Base-by-base conservation (phyloP, 495 filamentous ascomycete species). In the Hypoxylon cercidicola region DNA sequence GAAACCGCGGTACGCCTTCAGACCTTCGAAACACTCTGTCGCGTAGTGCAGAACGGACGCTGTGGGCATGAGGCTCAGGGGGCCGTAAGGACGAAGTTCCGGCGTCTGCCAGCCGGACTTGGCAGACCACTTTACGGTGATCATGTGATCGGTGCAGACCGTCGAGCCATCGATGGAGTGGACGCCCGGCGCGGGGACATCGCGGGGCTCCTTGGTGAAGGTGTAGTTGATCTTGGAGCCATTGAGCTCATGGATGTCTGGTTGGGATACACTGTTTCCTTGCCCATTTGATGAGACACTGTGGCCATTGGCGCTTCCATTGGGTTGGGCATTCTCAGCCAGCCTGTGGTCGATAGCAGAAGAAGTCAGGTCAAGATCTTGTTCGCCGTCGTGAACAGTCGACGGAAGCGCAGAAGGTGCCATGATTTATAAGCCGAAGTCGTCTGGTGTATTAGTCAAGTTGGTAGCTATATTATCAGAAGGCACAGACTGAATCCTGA, bases 11-110 rank as follows among this genome's bases (percentile, higher is more conserved):
- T 93, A 96, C 35, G 85, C 86, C 75, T 96, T 97, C 78, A 95
- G 83, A 28, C 93, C 93, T 75, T 97, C 93, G 78, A 96, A 96
- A 77, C 93, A 97, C 70, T 94, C 89, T 35, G 91, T 95, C 13
- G 93, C 93, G 74, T 97, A 97, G 80, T 97, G 92, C 35, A 97
- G 85, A 23, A 87, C 86, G n/a, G 88, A 91, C 13, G 93, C 90
- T 12, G 89, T 93, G 6, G 93, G 93, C 76, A 91, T 89, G 71
- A 97, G 84, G 65, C 84, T 83, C 23, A 97, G 79, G 21, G 92
- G 91, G 51, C 90, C 88, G 75, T 89, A 95, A 0, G 93, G 92
- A 66, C 85, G 86, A 41, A 97, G 79, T 61, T 92, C 84, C 12
- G 93, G 94, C 0, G 87, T 83, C 13, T 81, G 79, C 93, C 93